These are phyloP conservation scores for Aureobasidium uvarum DNA, from an alignment of 2,329 filamentous ascomycete genomes.

Conservation along the genomic window DNA sequence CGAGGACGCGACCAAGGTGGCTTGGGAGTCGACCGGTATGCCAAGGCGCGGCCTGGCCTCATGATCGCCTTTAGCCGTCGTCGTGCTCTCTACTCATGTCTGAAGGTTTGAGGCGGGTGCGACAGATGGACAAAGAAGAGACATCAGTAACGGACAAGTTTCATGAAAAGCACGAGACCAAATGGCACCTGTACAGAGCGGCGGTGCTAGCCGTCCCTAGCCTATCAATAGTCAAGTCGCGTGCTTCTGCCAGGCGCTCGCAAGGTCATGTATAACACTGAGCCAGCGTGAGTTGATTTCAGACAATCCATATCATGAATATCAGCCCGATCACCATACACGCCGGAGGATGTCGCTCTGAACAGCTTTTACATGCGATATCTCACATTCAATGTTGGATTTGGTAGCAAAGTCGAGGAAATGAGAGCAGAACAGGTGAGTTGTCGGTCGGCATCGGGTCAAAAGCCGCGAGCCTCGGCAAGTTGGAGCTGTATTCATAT, in stretches of 20 bases:
- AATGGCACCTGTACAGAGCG: neutral
- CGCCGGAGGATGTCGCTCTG: neutral
- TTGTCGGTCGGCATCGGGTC: slow-evolving; percentile 15
- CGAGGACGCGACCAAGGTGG: neutral
- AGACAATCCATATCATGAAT: too few relatives aligned
- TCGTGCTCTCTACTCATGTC: slow-evolving; percentile 2
- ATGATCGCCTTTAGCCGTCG: slow-evolving; percentile 21
- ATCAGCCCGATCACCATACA: neutral
- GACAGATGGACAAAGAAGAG: neutral
- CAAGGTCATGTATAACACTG: slow-evolving; percentile 1
- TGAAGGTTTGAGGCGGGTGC: neutral
- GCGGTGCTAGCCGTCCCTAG: neutral
- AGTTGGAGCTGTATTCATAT: slow-evolving; percentile 4
- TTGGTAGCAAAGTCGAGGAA: neutral
- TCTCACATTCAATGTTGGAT: neutral
- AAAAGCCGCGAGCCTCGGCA: slow-evolving; percentile 18
- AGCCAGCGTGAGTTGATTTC: neutral
- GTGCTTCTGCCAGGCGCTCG: neutral
- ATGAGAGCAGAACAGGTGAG: slow-evolving; percentile 12
- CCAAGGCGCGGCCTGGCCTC: slow-evolving; percentile 21
- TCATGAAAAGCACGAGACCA: neutral
- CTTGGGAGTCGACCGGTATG: slow-evolving; percentile 10
- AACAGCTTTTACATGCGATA: too few relatives aligned
- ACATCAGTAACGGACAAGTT: neutral
- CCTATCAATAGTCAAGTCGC: neutral